phyloP scores from a whole-genome alignment of 2,329 filamentous ascomycete genomes.

The Fusarium mangiferae region DNA sequence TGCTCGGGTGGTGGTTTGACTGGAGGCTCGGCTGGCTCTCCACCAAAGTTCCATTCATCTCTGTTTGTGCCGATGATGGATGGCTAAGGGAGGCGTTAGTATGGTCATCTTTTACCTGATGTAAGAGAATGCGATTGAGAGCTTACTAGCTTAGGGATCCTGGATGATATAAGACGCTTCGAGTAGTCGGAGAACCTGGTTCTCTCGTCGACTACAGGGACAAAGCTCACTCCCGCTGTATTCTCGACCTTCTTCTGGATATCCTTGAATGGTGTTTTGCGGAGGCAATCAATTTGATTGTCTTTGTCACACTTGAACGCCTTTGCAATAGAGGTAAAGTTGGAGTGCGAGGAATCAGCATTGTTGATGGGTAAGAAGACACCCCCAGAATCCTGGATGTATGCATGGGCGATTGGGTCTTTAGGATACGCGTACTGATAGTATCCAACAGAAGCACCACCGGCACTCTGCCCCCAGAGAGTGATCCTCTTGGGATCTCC shows the following conservation, averaged over 20 bases:
- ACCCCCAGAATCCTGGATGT: background rate
- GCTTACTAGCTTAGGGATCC: background rate
- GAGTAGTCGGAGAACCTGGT: constrained; percentile 1
- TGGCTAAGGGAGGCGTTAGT: background rate
- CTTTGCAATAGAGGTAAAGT: background rate
- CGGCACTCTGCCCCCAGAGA: constrained; percentile 10
- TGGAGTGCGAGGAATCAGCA: background rate
- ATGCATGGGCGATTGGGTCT: constrained; percentile 4
- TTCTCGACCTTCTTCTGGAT: background rate
- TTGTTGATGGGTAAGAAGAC: background rate
- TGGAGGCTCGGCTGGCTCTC: background rate
- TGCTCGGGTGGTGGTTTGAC: background rate
- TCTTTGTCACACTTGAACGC: background rate
- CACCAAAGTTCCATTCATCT: constrained; percentile 1
- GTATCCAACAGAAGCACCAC: background rate
- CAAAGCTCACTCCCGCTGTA: background rate
- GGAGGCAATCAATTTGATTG: background rate
- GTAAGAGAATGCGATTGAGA: no score
- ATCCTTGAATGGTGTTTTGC: background rate
- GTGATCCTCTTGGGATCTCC: background rate
- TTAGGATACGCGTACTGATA: constrained; percentile 11
- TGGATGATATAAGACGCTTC: background rate
- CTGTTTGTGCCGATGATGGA: background rate
- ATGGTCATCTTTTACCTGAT: fast-evolving
- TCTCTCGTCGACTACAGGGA: background rate